These are phyloP conservation scores for Phytophthora melonis DNA, from an alignment of 352 stramenopile genomes.

Conservation along the genomic window DNA sequence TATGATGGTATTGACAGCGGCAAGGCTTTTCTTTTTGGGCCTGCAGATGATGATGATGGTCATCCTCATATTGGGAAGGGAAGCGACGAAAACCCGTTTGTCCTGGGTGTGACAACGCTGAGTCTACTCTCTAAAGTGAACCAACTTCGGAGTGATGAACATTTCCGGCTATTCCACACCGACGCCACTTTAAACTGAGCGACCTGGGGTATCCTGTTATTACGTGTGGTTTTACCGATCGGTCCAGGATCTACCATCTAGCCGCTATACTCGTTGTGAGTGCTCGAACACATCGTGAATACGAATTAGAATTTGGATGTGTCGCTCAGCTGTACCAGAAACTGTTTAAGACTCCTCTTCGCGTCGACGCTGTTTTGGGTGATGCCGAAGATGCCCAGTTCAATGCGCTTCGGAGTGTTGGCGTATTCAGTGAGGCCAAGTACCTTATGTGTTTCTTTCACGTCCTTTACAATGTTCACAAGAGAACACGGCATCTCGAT, in stretches of 20 bases:
- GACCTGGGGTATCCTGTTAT: constrained; percentile 16
- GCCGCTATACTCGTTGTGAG: constrained; percentile 1
- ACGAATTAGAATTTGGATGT: background rate
- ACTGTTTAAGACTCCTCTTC: background rate
- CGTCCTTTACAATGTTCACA: constrained; percentile 16
- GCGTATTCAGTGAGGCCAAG: constrained; percentile 3
- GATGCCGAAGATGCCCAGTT: constrained; percentile 12
- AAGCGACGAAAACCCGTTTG: background rate
- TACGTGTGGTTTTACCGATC: constrained; percentile 14
- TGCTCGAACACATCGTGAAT: constrained; percentile 1
- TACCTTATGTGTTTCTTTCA: constrained; percentile 15
- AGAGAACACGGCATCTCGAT: constrained; percentile 8
- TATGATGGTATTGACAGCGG: background rate
- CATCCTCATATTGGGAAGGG: background rate
- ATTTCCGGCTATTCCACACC: too few species aligned
- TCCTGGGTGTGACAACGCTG: constrained; percentile 6
- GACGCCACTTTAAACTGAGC: constrained; percentile 1
- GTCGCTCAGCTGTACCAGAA: background rate
- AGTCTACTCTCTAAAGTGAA: constrained; percentile 1
- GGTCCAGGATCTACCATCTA: background rate
- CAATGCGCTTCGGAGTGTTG: background rate
- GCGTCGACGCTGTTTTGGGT: constrained; percentile 11
- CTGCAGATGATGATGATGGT: background rate
- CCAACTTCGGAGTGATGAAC: background rate
- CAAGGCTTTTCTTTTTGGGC: constrained; percentile 6